Base-by-base conservation (phyloP, 305 asterid genomes). In the Stenogyne calaminthoides region DNA sequence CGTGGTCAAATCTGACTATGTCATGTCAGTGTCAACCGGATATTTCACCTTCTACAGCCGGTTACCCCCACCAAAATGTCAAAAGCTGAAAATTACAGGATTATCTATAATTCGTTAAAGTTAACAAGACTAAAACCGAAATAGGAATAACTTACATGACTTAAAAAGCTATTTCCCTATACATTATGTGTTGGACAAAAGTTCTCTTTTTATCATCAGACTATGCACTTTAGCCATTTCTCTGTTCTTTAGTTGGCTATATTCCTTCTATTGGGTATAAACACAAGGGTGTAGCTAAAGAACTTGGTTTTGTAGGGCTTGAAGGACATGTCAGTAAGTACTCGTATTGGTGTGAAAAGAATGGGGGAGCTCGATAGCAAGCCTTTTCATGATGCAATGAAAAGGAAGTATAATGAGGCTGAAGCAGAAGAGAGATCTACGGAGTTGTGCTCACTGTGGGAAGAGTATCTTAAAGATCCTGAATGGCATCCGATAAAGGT, bases 381-480 rank as follows among this genome's bases (percentile, higher is more conserved):
- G 80, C 98, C 99, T 64, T 95, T 95, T 81, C 90, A 69, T 34
- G 91, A 86, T 32, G 96, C 88, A 69, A 91, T 95, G 95, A 91
- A 87, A 80, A 88, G 83, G 82, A 95, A 81, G 78, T 92, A 92
- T 65, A 79, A 51, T 64, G 94, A 88, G 58, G 76, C 82, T 10
- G 96, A 92, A 76, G 96, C 96, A 56, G 92, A 89, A 62, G 98
- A 92, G 66, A 87, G 82, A 80, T 97, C 98, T 42, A 77, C 92
- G 2, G 99, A 92, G 42, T 67, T 95, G 83, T 86, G 94, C 90
- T 89, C 97, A 1, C 76, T 95, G 59, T 95, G 98, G 98, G 93
- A 91, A 84, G 99, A 95, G 76, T 90, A 95, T 89, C 99, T 95
- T 62, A 84, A 94, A 79, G 94, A 95, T 83, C 93, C 99, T n/a